These are phyloP conservation scores for Brasilioporus rufonigricans DNA, from an alignment of 768 basidiomycete genomes.

Conservation along the genomic window DNA sequence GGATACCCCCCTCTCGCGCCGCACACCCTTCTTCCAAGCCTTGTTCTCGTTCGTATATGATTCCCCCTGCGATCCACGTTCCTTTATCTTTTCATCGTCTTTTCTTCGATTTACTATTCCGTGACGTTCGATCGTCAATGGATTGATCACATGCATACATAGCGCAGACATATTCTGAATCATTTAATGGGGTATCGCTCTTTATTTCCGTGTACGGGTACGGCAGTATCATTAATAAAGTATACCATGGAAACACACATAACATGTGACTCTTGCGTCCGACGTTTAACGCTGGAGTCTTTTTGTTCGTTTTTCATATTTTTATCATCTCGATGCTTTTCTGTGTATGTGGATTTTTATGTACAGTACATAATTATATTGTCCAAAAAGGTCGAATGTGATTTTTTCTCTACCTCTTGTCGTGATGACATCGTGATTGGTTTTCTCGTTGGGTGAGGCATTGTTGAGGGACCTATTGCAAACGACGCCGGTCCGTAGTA, in stretches of 20 bases:
- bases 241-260: neutral
- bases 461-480: no score
- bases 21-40: neutral
- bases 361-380: no score
- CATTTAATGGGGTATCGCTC: neutral
- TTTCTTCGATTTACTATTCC: neutral
- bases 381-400: no score
- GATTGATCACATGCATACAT: neutral
- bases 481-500: no score
- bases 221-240: neutral
- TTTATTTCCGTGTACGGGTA: neutral
- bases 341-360: no score
- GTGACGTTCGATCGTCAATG: neutral
- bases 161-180: no score
- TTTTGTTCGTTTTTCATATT: neutral
- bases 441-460: no score
- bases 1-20: conserved; percentile 4
- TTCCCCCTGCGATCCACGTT: neutral
- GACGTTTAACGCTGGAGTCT: neutral
- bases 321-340: no score
- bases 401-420: no score
- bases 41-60: neutral
- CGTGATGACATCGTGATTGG: no score
- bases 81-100: neutral
- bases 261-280: neutral